phyloP scores from a whole-genome alignment of 495 filamentous ascomycete genomes.

The Acidomyces sp. region DNA sequence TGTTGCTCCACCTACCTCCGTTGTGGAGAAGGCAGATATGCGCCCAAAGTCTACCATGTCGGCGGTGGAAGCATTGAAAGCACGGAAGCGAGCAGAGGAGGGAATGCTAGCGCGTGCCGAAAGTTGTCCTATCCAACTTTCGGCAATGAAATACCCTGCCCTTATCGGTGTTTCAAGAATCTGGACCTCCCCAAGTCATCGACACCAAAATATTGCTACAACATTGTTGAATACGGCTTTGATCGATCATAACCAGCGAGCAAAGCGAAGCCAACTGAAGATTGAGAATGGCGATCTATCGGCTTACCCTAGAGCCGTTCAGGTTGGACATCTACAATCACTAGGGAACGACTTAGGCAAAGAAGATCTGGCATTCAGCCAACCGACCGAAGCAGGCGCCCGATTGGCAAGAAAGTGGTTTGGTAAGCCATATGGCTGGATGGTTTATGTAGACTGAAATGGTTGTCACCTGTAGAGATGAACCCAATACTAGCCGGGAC shows the following conservation, averaged over 20 bases:
- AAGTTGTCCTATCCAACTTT: conserved; percentile 30
- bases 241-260: conserved; percentile 39
- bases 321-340: background rate
- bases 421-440: conserved; percentile 30
- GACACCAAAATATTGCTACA: conserved; percentile 48
- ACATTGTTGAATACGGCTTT: conserved; percentile 49
- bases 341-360: conserved; percentile 37
- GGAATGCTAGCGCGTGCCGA: conserved; percentile 14
- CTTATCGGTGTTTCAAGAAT: conserved; percentile 59
- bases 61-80: conserved; percentile 5
- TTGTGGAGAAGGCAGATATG: conserved; percentile 7
- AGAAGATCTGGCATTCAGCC: conserved; percentile 54
- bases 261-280: background rate
- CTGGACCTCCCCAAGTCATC: conserved; percentile 51
- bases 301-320: background rate
- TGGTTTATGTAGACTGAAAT: conserved; percentile 29
- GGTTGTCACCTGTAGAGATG: no score
- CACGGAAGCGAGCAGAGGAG: conserved; percentile 8
- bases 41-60: conserved; percentile 2
- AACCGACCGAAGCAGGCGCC: conserved; percentile 59
- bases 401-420: conserved; percentile 53
- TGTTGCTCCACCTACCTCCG: conserved; percentile 24
- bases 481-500: no score
- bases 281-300: no score
- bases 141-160: conserved; percentile 33